Evolutionary conservation across 352 stramenopile genomes (phyloP).

Genomic region (Phytophthora foliorum): DNA sequence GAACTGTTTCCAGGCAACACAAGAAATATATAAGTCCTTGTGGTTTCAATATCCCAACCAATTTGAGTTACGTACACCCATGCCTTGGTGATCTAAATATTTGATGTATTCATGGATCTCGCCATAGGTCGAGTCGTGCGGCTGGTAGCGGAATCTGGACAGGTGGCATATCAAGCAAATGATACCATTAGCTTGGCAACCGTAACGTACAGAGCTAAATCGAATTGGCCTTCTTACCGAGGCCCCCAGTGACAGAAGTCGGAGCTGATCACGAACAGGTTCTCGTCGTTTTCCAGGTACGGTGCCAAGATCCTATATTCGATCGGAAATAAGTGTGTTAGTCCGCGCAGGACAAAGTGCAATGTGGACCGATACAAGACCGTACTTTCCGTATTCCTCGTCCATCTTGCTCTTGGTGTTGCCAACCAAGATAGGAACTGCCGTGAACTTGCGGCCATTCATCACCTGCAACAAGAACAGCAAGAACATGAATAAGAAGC

Average conservation of each 20-base stretch:
- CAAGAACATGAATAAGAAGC: not conserved
- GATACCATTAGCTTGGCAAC: conserved; percentile 1
- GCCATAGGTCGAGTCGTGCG: conserved; percentile 83
- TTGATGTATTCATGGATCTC: conserved; percentile 96
- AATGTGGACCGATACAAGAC: not conserved
- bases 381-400: conserved; percentile 86
- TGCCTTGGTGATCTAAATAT: conserved; percentile 94
- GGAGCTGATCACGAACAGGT: conserved; percentile 97
- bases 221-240: conserved; percentile 43
- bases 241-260: conserved; percentile 98
- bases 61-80: conserved; percentile 49
- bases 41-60: not conserved
- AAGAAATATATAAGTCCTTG: not conserved
- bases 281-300: conserved; percentile 92
- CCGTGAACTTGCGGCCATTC: conserved; percentile 82
- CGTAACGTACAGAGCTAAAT: not conserved
- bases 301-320: conserved; percentile 85
- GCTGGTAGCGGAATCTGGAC: conserved; percentile 92
- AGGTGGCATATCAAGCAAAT: not conserved
- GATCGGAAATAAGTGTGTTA: not conserved
- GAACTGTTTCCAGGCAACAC: conserved; percentile 47
- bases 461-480: conserved; percentile 54
- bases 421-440: conserved; percentile 97
- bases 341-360: not conserved
- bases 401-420: conserved; percentile 90